Percentiles rank a stretch among this genome's conserved stretches.
phyloP scores from a whole-genome alignment of 176 grass and related monocot species.

The Cenchrus fungigraminus region DNA sequence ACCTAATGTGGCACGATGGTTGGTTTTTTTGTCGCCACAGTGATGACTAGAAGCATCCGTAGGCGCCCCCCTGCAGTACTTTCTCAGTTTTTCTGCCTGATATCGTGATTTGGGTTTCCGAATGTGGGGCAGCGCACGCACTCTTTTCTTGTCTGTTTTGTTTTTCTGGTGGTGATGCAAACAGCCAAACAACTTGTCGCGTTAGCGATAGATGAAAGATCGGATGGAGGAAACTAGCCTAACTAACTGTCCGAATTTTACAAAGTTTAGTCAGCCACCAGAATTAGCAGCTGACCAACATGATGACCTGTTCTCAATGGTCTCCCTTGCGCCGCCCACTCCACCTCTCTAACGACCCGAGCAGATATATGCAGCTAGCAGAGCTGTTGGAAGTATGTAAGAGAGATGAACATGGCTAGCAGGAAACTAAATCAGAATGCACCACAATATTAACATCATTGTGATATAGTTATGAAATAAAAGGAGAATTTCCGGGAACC shows the following conservation, averaged over 20 bases:
- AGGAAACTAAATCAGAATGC: neutral
- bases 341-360: too few species aligned
- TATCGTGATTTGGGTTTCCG: neutral
- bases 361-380: too few species aligned
- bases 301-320: too few species aligned
- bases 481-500: neutral
- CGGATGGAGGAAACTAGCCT: neutral
- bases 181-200: too few species aligned
- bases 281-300: neutral
- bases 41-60: too few species aligned
- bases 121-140: neutral
- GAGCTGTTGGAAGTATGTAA: neutral
- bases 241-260: neutral
- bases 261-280: neutral
- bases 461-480: neutral
- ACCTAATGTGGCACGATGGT: too few species aligned
- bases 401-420: neutral
- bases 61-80: neutral
- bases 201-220: neutral
- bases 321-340: too few species aligned
- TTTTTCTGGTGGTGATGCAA: neutral
- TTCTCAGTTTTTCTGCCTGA: neutral
- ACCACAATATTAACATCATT: neutral
- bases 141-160: neutral
- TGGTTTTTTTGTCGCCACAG: too few species aligned